A percentile compares a stretch with the other conserved stretches of the same genome.
Evolutionary conservation across 2,329 filamentous ascomycete genomes (phyloP).

Genomic region (Penicillium sp.): DNA sequence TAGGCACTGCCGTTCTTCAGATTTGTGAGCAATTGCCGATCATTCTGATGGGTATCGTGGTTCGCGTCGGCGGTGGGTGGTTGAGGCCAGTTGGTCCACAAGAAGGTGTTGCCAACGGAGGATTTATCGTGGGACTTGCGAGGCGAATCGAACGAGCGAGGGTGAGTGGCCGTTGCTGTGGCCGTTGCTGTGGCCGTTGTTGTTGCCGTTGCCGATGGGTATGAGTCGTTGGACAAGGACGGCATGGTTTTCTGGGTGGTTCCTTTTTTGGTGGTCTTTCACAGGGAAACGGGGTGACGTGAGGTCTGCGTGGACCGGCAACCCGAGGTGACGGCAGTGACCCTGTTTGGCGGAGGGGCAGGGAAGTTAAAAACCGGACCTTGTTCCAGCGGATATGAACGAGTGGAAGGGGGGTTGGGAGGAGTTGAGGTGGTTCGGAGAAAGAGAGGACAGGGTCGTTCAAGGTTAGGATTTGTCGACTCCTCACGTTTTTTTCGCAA

Average conservation of each 20-base stretch:
- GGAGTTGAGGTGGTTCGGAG: neutral
- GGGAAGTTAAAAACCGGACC: conserved; percentile 19
- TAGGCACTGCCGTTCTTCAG: conserved; percentile 58
- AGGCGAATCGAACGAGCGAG: conserved; percentile 42
- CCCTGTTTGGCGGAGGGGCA: conserved; percentile 22
- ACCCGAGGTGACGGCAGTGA: conserved; percentile 23
- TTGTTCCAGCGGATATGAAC: conserved; percentile 14
- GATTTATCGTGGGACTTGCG: conserved; percentile 47
- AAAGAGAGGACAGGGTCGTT: conserved; percentile 1
- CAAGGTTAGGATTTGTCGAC: neutral
- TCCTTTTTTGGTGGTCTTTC: neutral
- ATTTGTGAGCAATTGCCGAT: conserved; percentile 40
- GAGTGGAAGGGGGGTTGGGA: conserved; percentile 3
- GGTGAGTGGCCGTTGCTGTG: conserved; percentile 34
- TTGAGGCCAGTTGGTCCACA: conserved; percentile 48
- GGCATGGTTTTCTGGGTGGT: conserved; percentile 31
- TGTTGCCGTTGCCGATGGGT: conserved; percentile 28
- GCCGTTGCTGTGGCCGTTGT: conserved; percentile 29
- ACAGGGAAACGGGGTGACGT: conserved; percentile 28
- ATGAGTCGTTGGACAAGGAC: conserved; percentile 40
- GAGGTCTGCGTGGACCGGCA: conserved; percentile 32
- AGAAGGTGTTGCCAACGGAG: conserved; percentile 47
- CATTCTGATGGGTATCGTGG: conserved; percentile 39
- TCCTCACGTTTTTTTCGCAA: neutral
- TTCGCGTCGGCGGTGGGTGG: conserved; percentile 36